Evolutionary conservation across 2,329 filamentous ascomycete species (phyloP).

Genomic region (Penicillium sp.): DNA sequence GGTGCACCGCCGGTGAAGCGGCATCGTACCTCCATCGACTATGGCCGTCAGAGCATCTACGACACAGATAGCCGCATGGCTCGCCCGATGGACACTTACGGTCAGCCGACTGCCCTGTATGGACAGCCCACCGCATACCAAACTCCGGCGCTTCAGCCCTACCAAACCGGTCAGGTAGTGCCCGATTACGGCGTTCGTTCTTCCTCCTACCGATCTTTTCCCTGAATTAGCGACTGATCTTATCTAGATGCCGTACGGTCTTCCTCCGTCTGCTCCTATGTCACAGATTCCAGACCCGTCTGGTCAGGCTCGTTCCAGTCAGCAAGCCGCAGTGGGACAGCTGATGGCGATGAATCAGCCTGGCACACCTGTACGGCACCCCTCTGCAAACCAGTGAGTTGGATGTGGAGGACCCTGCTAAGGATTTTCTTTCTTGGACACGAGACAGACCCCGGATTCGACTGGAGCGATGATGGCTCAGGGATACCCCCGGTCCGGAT

Average conservation of each 20-base stretch:
- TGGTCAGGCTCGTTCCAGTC: conserved; percentile 29
- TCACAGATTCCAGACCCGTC: conserved; percentile 34
- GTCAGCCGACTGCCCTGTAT: conserved; percentile 31
- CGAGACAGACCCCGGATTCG: conserved; percentile 32
- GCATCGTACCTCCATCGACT: conserved; percentile 38
- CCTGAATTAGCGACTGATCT: not conserved
- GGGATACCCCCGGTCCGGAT: conserved; percentile 32
- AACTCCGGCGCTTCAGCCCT: conserved; percentile 31
- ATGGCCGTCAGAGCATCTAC: conserved; percentile 33
- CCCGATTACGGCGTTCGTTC: conserved; percentile 35
- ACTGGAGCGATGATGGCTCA: conserved; percentile 35
- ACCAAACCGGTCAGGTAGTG: conserved; percentile 33
- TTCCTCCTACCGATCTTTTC: not conserved
- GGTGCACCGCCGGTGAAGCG: conserved; percentile 33
- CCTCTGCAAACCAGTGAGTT: conserved; percentile 22
- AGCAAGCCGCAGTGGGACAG: conserved; percentile 36
- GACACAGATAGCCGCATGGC: conserved; percentile 35
- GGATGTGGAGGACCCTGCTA: conserved; percentile 21
- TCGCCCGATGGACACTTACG: conserved; percentile 36
- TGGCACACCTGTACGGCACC: conserved; percentile 36
- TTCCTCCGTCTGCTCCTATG: conserved; percentile 30
- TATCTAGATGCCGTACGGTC: conserved; percentile 32
- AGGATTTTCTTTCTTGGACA: conserved; percentile 22
- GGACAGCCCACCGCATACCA: conserved; percentile 32
- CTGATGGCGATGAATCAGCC: conserved; percentile 35